Conservation (phyloP, 371 early-diverging fungal genomes). For the Ordospora colligata region DNA sequence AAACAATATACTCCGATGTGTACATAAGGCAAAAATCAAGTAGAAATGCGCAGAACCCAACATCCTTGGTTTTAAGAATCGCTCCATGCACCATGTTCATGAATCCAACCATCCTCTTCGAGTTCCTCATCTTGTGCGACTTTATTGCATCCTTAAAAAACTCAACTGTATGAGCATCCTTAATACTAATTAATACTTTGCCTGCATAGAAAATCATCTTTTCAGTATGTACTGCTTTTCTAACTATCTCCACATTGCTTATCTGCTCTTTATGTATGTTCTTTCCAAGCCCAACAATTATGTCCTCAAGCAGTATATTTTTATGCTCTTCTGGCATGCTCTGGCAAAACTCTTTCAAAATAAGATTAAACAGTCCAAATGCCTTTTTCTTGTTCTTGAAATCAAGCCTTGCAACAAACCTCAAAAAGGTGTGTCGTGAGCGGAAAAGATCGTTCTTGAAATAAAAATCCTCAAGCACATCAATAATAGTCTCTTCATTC, state of each 20-base stretch:
- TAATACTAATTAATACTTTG: not conserved
- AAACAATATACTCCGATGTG: slow-evolving; percentile 14
- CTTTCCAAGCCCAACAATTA: slow-evolving; percentile 21
- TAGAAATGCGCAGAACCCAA: not conserved
- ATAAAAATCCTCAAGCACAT: slow-evolving; percentile 48
- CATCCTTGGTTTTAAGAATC: not conserved
- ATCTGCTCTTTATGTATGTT: not conserved
- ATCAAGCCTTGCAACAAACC: slow-evolving; percentile 17
- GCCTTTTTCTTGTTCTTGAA: not conserved
- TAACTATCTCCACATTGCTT: not conserved
- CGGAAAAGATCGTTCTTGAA: slow-evolving; percentile 47
- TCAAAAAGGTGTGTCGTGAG: slow-evolving; percentile 18
- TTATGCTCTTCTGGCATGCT: slow-evolving; percentile 25
- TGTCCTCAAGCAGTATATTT: slow-evolving; percentile 15
- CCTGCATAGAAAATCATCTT: not conserved
- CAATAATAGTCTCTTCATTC: slow-evolving; percentile 21
- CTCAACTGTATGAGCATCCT: not conserved
- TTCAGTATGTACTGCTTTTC: not conserved
- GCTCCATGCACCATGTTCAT: slow-evolving; percentile 16
- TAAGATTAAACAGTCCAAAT: slow-evolving; percentile 17
- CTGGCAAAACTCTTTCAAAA: not conserved
- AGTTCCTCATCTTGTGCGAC: not conserved
- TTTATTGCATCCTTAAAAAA: slow-evolving; percentile 13
- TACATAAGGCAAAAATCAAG: slow-evolving; percentile 2
- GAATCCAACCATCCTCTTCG: not conserved